Conservation (phyloP, 2,329 filamentous ascomycete species). For the Nemania bipapillata region DNA sequence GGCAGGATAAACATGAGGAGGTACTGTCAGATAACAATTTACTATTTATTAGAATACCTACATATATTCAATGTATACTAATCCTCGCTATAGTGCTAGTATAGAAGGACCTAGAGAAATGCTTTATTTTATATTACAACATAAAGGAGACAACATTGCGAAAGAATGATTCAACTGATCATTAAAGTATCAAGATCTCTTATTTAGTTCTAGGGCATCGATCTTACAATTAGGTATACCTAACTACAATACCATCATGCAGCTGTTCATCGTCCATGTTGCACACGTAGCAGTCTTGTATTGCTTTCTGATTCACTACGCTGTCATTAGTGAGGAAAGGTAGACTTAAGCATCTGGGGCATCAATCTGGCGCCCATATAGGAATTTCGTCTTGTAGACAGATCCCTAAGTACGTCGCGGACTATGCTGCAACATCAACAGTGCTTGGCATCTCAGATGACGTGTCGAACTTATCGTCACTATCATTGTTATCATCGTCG, state of each 20-base stretch:
- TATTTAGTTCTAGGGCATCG: slow-evolving; percentile 9
- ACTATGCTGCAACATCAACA: slow-evolving; percentile 43
- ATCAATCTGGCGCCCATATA: not conserved
- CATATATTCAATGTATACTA: not conserved
- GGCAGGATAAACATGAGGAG: not conserved
- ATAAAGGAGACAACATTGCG: not conserved
- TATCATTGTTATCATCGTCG: slow-evolving; percentile 47
- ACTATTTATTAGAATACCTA: too few relatives aligned
- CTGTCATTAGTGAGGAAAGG: not conserved
- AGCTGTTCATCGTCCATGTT: slow-evolving; percentile 3
- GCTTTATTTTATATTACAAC: not conserved
- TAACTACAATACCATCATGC: slow-evolving; percentile 29
- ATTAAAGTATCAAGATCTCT: slow-evolving; percentile 19
- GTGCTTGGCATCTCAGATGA: slow-evolving; percentile 49
- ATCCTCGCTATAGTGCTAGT: not conserved
- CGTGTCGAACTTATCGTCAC: slow-evolving; percentile 49
- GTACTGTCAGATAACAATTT: not conserved
- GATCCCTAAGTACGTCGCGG: not conserved
- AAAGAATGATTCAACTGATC: not conserved
- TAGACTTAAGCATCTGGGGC: not conserved
- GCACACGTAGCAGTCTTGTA: slow-evolving; percentile 4
- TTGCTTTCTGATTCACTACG: not conserved
- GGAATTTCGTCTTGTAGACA: not conserved
- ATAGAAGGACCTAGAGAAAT: not conserved
- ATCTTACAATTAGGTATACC: slow-evolving; percentile 31